Base-by-base conservation (phyloP, 2,329 filamentous ascomycete species). In the Cladorrhinum sp. region DNA sequence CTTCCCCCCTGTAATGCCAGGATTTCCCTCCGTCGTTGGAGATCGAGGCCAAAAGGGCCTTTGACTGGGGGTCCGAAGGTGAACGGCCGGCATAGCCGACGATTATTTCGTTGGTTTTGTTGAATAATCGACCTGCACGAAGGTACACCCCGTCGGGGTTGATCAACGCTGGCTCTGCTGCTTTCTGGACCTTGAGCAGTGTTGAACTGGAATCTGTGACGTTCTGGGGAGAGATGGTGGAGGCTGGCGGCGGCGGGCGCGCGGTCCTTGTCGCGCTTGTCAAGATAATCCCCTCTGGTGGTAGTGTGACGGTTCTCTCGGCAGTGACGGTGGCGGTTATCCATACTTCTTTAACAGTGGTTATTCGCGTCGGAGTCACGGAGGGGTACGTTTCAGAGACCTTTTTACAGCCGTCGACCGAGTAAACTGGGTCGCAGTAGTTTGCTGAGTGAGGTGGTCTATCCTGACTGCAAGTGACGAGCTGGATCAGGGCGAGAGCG, bases 11-110 rank as follows among this genome's bases (percentile, higher is more conserved):
- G 21, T 12, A 36, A 10, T 59, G 12, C 73, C 73, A 75, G 12
- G 72, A 71, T 52, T 24, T 54, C 16, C 67, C 72, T 14, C 66
- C 66, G 61, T 74, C 64, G 56, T 64, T 67, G 0, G 72, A 74
- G 6, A 46, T 60, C 1, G 67, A 64, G 1, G 66, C 62, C 24
- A 68, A 67, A 2, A 75, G 57, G 28, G 71, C 3, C 10, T 46
- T 63, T 26, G 67, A 64, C 28, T 68, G 60, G 3, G 49, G 42
- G 36, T 67, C 69, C 23, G 69, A 67, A 18, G 42, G 21, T 7
- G 3, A 26, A 23, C 3, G 58, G 2, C 66, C 66, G 46, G 66
- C 67, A 57, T 73, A 74, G n/a, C 71, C 73, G 49, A 65, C 67
- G 39, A 73, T 61, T 50, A 73, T 64, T 50, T 46, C 3, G 42